Evolutionary conservation across 331 rosid genomes (phyloP).

Genomic region (Arachis monticola): DNA sequence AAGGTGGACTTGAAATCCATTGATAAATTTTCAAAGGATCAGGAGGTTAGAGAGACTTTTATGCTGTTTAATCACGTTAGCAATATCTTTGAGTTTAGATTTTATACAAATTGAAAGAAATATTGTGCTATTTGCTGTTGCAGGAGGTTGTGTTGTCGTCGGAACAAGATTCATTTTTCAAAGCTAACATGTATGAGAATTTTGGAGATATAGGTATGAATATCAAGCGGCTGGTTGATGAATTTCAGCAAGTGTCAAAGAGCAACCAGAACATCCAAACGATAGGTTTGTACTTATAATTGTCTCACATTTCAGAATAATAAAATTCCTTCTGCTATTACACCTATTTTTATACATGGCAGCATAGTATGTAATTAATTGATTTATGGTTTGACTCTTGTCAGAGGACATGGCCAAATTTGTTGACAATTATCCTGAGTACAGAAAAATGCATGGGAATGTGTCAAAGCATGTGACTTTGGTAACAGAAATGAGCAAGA

Average conservation of each 20-base stretch:
- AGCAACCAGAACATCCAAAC: constrained; percentile 95
- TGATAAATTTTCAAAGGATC: constrained; percentile 56
- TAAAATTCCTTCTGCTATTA: constrained; percentile 24
- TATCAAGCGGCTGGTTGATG: constrained; percentile 89
- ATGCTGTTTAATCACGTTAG: constrained; percentile 22
- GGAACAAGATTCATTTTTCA: constrained; percentile 89
- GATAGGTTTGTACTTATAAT: constrained; percentile 68
- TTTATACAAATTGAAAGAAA: constrained; percentile 33
- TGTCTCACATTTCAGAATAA: constrained; percentile 29
- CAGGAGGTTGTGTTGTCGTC: constrained; percentile 97
- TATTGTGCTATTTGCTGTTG: constrained; percentile 34
- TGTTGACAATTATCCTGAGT: constrained; percentile 96
- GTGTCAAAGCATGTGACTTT: constrained; percentile 93
- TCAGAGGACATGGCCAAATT: constrained; percentile 98
- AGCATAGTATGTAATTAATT: constrained; percentile 22
- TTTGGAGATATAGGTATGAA: constrained; percentile 98
- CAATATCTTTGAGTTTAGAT: constrained; percentile 15
- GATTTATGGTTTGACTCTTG: constrained; percentile 43
- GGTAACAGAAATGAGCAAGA: constrained; percentile 93
- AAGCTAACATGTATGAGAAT: constrained; percentile 88
- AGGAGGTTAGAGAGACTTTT: constrained; percentile 51
- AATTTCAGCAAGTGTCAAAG: constrained; percentile 82
- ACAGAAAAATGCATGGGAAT: constrained; percentile 95
- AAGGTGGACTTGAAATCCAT: constrained; percentile 81
- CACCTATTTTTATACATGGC: constrained; percentile 8